These are phyloP conservation scores for Prunus mume DNA, from an alignment of 306 rosid genomes.

Conservation along the genomic window DNA sequence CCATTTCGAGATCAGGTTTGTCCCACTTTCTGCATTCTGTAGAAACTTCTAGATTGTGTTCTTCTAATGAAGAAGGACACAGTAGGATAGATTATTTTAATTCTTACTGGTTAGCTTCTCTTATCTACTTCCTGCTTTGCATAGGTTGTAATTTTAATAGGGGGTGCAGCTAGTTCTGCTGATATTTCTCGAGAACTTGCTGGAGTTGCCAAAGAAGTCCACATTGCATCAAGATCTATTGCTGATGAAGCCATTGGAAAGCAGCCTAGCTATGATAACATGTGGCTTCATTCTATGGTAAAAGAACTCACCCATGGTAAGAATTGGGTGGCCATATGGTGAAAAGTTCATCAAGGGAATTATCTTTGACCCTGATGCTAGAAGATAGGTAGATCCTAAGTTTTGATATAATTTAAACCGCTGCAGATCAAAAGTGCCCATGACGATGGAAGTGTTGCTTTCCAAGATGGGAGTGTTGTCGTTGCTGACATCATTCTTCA, in stretches of 20 bases:
- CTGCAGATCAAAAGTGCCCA: constrained; percentile 58
- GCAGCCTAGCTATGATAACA: constrained; percentile 45
- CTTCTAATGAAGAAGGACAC: neutral
- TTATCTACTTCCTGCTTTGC: constrained; percentile 1
- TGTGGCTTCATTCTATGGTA: constrained; percentile 89
- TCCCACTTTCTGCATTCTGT: neutral
- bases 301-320: constrained; percentile 28
- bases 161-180: constrained; percentile 58
- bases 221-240: constrained; percentile 56
- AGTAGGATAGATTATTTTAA: no score
- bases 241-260: constrained; percentile 32
- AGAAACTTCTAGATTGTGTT: neutral
- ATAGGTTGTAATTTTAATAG: constrained; percentile 73
- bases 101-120: neutral
- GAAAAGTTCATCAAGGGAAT: neutral
- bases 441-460: constrained; percentile 61
- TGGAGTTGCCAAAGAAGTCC: constrained; percentile 76
- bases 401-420: constrained; percentile 2
- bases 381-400: constrained; percentile 3
- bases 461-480: constrained; percentile 57
- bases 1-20: constrained; percentile 57
- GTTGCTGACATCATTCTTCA: constrained; percentile 56
- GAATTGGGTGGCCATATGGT: constrained; percentile 10
- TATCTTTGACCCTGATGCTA: neutral
- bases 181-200: constrained; percentile 73